phyloP scores from a whole-genome alignment of 1,284 basidiomycete genomes.

The Wallemia ichthyophaga region DNA sequence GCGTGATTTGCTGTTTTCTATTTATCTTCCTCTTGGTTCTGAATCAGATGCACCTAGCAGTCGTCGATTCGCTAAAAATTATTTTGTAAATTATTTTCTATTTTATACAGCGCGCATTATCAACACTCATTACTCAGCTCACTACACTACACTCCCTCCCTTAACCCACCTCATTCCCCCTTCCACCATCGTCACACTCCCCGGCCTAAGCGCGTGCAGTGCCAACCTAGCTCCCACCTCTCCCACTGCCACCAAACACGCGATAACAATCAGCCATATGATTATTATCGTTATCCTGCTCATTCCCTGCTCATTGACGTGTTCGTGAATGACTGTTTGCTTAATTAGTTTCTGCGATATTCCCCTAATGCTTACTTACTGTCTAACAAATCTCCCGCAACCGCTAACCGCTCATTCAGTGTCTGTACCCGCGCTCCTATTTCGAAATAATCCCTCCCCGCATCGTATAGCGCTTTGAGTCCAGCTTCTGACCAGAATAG shows the following conservation, averaged over 20 bases:
- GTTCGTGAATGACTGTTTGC: conserved; percentile 1
- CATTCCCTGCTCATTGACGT: conserved; percentile 26
- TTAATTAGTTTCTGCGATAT: conserved; percentile 3
- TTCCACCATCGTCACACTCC: background rate
- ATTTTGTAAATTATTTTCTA: too few relatives aligned
- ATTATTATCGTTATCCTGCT: conserved; percentile 82
- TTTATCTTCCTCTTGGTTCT: too few relatives aligned
- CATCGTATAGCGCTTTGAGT: conserved; percentile 63
- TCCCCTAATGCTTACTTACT: conserved; percentile 11
- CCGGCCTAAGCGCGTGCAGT: background rate
- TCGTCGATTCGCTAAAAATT: too few relatives aligned
- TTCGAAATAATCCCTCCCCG: conserved; percentile 82
- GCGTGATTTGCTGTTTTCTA: background rate
- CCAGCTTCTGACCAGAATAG: conserved; percentile 86
- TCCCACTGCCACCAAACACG: conserved; percentile 45
- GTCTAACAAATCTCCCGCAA: conserved; percentile 51
- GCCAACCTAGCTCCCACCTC: background rate
- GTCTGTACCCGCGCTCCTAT: conserved; percentile 56
- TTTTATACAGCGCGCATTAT: too few relatives aligned
- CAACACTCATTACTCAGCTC: too few relatives aligned
- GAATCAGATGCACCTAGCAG: too few relatives aligned
- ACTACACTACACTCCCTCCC: too few relatives aligned
- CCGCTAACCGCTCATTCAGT: conserved; percentile 60
- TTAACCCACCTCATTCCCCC: too few relatives aligned
- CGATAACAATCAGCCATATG: conserved; percentile 74